A percentile compares a stretch with the other conserved stretches of the same genome.
Evolutionary conservation across 257 asterid species (phyloP).

Genomic region (Plantago elongata): DNA sequence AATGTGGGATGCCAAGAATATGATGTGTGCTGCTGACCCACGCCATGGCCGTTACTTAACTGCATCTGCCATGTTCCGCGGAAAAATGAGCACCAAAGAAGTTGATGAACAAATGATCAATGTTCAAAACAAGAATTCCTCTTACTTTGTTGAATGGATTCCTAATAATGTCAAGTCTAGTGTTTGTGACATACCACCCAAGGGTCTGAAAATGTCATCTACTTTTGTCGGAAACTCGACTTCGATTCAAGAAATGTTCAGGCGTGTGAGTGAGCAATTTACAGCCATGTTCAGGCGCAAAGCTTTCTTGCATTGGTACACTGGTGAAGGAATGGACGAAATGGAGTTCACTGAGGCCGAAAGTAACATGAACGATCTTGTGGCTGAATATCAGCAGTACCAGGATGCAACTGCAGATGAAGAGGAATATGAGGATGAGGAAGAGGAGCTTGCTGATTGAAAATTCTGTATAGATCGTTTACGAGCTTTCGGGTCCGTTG

Average conservation of each 20-base stretch:
- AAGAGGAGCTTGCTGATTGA: conserved; percentile 20
- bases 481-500: conserved; percentile 1
- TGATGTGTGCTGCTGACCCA: conserved; percentile 56
- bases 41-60: conserved; percentile 50
- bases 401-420: conserved; percentile 37
- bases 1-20: conserved; percentile 62
- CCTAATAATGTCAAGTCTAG: conserved; percentile 54
- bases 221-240: conserved; percentile 46
- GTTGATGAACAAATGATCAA: conserved; percentile 56
- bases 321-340: conserved; percentile 40
- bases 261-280: conserved; percentile 44
- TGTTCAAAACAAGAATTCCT: conserved; percentile 50
- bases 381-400: conserved; percentile 40
- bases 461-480: not conserved
- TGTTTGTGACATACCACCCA: conserved; percentile 48
- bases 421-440: conserved; percentile 30
- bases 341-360: conserved; percentile 41
- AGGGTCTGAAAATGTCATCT: conserved; percentile 38
- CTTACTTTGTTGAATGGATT: conserved; percentile 56
- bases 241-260: conserved; percentile 37
- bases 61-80: conserved; percentile 55
- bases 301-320: conserved; percentile 41
- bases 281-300: conserved; percentile 43
- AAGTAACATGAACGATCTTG: conserved; percentile 40
- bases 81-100: conserved; percentile 56